A percentile compares a stretch with the other conserved stretches of the same genome.
phyloP scores from a whole-genome alignment of 2,329 filamentous ascomycete species.

The Dactylellina cionopaga region DNA sequence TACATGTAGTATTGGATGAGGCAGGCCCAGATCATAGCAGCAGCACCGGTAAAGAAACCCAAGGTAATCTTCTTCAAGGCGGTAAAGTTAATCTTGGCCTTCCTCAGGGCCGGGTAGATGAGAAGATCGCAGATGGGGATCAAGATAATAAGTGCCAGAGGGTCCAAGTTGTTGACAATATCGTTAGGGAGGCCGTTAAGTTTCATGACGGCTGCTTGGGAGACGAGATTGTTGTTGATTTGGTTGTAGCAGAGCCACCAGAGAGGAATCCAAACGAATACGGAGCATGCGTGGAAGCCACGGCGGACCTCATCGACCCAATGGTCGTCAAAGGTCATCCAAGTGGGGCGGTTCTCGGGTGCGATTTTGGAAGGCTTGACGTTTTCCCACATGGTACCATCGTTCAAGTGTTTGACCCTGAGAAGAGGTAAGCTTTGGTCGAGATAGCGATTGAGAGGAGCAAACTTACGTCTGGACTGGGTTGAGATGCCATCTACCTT shows the following conservation, averaged over 20 bases:
- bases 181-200: conserved; percentile 61
- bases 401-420: conserved; percentile 66
- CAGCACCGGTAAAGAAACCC: conserved; percentile 41
- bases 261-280: conserved; percentile 71
- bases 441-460: conserved; percentile 23
- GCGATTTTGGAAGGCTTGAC: conserved; percentile 74
- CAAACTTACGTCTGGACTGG: conserved; percentile 66
- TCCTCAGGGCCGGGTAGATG: conserved; percentile 47
- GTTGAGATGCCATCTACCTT: conserved; percentile 72
- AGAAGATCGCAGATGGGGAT: conserved; percentile 57
- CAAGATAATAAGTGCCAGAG: conserved; percentile 57
- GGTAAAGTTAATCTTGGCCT: conserved; percentile 38
- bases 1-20: conserved; percentile 58
- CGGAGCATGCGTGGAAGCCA: conserved; percentile 72
- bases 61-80: conserved; percentile 60
- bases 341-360: conserved; percentile 68
- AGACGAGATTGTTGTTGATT: conserved; percentile 69
- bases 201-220: conserved; percentile 72
- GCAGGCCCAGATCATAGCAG: conserved; percentile 66
- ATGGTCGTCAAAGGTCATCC: conserved; percentile 85
- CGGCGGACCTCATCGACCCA: conserved; percentile 83
- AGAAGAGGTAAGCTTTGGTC: conserved; percentile 30
- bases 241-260: conserved; percentile 70
- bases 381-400: conserved; percentile 71
- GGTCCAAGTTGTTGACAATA: conserved; percentile 58